Evolutionary conservation across 352 stramenopile species (phyloP).

Genomic region (Globisporangium perplexum): DNA sequence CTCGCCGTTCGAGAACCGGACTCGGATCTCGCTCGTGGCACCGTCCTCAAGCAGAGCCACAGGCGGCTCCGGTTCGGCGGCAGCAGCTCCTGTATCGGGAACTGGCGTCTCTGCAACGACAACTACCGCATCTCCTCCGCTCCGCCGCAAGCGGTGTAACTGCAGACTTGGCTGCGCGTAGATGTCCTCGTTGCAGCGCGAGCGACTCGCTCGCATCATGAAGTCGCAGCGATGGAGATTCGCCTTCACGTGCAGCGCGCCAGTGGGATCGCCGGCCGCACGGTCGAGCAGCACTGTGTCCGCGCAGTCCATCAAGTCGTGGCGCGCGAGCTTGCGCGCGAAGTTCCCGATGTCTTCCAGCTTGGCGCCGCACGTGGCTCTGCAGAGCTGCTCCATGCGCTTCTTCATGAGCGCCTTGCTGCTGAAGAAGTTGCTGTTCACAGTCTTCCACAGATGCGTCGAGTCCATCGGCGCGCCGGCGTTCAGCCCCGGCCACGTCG

Average conservation of each 20-base stretch:
- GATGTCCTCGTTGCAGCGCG: constrained; percentile 51
- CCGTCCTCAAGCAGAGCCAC: constrained; percentile 1
- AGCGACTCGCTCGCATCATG: constrained; percentile 68
- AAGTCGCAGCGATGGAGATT: constrained; percentile 74
- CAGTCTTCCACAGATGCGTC: constrained; percentile 71
- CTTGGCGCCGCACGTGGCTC: constrained; percentile 59
- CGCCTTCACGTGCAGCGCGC: constrained; percentile 38
- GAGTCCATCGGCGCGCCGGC: constrained; percentile 67
- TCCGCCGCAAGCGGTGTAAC: constrained; percentile 25
- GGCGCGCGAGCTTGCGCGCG: constrained; percentile 22
- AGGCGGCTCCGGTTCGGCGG: too few relatives aligned
- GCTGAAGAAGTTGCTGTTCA: constrained; percentile 67
- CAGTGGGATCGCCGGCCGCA: constrained; percentile 15
- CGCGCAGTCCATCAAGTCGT: constrained; percentile 52
- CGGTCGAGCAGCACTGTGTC: constrained; percentile 63
- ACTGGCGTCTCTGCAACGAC: background rate
- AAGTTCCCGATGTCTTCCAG: constrained; percentile 61
- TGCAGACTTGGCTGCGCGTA: constrained; percentile 39
- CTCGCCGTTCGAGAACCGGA: constrained; percentile 34
- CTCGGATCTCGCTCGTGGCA: constrained; percentile 16
- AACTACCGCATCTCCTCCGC: background rate
- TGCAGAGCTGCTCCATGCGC: constrained; percentile 63
- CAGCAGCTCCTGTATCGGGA: background rate
- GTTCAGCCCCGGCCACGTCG: constrained; percentile 69
- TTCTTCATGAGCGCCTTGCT: constrained; percentile 59